These are phyloP conservation scores for Terana coerulea DNA, from an alignment of 768 basidiomycete genomes.

Conservation along the genomic window DNA sequence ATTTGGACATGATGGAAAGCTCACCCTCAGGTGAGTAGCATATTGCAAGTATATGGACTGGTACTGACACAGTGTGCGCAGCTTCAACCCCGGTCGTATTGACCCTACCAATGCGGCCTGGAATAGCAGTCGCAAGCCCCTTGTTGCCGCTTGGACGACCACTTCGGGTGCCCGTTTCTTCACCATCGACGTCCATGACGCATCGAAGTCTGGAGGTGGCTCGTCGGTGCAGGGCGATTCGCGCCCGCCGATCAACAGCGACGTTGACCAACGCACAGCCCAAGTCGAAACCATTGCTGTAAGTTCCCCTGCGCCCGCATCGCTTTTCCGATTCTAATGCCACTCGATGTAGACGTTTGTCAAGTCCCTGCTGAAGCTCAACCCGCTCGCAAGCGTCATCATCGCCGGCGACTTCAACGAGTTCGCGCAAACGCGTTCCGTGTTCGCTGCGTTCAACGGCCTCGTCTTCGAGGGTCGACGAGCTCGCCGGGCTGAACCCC, in stretches of 20 bases:
- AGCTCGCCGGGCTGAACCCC: conserved; percentile 38
- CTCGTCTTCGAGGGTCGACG: conserved; percentile 48
- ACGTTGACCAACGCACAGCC: conserved; percentile 41
- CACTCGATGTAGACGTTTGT: conserved; percentile 41
- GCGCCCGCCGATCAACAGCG: conserved; percentile 52
- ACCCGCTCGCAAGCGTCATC: conserved; percentile 44
- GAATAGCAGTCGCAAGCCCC: conserved; percentile 52
- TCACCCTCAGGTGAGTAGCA: conserved; percentile 38
- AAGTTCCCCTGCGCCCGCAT: conserved; percentile 18
- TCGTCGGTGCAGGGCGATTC: conserved; percentile 52
- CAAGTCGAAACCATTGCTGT: conserved; percentile 52
- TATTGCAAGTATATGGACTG: background rate
- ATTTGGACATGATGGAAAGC: conserved; percentile 26
- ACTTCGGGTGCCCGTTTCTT: conserved; percentile 40
- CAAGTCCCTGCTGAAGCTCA: conserved; percentile 36
- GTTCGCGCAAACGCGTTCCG: conserved; percentile 47
- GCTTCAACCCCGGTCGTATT: conserved; percentile 61
- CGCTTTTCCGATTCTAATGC: background rate
- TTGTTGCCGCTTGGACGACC: conserved; percentile 54
- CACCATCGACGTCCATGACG: conserved; percentile 57
- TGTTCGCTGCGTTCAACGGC: conserved; percentile 40
- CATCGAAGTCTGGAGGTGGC: conserved; percentile 49
- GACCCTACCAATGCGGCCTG: conserved; percentile 55
- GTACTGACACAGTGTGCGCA: conserved; percentile 21
- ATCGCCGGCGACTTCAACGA: conserved; percentile 63